These are phyloP conservation scores for Nemania abortiva DNA, from an alignment of 2,329 filamentous ascomycete species.

Conservation along the genomic window DNA sequence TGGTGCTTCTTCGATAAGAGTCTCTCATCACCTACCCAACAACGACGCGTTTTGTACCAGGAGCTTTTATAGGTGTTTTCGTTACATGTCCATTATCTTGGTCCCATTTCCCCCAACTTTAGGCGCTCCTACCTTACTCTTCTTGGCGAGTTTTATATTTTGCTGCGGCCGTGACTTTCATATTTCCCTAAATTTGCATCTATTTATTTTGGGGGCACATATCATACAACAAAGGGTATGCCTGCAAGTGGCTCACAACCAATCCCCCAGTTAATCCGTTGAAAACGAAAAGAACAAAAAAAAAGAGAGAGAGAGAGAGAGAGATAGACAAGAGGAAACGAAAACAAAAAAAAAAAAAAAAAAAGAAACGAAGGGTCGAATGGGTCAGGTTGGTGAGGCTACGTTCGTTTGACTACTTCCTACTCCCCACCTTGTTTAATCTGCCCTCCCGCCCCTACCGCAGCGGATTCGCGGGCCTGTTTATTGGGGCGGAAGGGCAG, in stretches of 20 bases:
- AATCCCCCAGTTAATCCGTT: background rate
- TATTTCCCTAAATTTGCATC: background rate
- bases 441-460: background rate
- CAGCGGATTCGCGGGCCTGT: background rate
- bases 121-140: background rate
- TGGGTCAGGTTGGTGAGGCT: slow-evolving; percentile 28
- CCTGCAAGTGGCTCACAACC: slow-evolving; percentile 15
- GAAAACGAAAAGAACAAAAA: background rate
- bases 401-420: slow-evolving; percentile 16
- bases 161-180: background rate
- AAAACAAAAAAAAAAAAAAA: slow-evolving; percentile 7
- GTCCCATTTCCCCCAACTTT: background rate
- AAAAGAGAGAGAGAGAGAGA: background rate
- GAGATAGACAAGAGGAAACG: slow-evolving; percentile 4
- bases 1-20: too few species aligned
- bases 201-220: background rate
- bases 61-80: background rate
- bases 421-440: background rate
- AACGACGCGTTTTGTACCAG: slow-evolving; percentile 9
- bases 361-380: background rate
- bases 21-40: background rate
- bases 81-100: background rate
- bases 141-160: background rate
- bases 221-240: background rate
- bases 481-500: background rate